Percentiles rank a stretch among this genome's conserved stretches.
phyloP scores from a whole-genome alignment of 495 filamentous ascomycete genomes.

The Hypoxylon lienhwacheense region DNA sequence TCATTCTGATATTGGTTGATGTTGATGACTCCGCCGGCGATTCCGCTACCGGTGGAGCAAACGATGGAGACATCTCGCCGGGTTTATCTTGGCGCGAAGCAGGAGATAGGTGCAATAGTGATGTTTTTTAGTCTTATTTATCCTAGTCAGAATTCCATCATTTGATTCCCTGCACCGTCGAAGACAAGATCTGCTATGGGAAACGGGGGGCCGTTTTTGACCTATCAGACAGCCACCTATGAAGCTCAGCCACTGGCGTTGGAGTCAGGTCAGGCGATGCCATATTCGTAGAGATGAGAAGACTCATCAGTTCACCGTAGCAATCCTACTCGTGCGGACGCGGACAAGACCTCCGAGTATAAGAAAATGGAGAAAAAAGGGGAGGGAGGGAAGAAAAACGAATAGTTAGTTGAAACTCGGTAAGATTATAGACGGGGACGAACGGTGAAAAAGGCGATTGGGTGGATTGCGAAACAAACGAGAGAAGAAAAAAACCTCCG shows the following conservation, averaged over 20 bases:
- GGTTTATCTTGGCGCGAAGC: slow-evolving; percentile 30
- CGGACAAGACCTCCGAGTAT: slow-evolving; percentile 1
- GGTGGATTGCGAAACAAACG: slow-evolving; percentile 33
- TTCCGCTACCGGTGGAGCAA: slow-evolving; percentile 34
- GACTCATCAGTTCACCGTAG: too few species aligned
- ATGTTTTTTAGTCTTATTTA: slow-evolving; percentile 17
- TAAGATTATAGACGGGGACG: slow-evolving; percentile 13
- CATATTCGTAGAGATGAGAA: slow-evolving; percentile 21
- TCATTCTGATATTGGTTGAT: slow-evolving; percentile 41
- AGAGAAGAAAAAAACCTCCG: too few species aligned
- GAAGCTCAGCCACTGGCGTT: slow-evolving; percentile 37
- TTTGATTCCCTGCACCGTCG: slow-evolving; percentile 29
- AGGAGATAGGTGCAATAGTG: slow-evolving; percentile 17
- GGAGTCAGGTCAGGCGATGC: slow-evolving; percentile 38
- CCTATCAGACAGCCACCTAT: slow-evolving; percentile 40
- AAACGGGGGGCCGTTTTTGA: slow-evolving; percentile 22
- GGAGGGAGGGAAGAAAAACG: slow-evolving; percentile 2
- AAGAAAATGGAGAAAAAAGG: slow-evolving; percentile 11
- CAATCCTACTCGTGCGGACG: not conserved
- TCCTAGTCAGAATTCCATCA: slow-evolving; percentile 23
- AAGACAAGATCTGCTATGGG: slow-evolving; percentile 22
- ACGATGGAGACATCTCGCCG: slow-evolving; percentile 22
- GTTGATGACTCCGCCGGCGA: slow-evolving; percentile 41
- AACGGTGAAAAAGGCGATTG: slow-evolving; percentile 36
- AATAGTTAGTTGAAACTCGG: too few species aligned